Evolutionary conservation across 305 asterid species (phyloP).

Genomic region (Plantago lanceolata): DNA sequence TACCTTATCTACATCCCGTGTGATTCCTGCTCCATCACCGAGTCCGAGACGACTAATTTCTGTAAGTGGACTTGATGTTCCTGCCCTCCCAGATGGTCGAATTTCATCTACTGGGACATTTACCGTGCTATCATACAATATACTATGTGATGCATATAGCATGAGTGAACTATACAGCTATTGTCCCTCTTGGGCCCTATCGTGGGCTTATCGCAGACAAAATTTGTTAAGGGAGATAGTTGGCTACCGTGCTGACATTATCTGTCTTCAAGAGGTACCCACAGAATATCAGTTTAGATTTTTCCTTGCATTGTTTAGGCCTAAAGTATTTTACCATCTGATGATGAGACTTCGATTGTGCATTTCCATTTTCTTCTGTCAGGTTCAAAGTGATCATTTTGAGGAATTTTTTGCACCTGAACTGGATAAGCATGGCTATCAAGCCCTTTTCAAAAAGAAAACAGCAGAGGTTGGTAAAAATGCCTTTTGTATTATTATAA

Average conservation of each 20-base stretch:
- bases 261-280: slow-evolving; percentile 97
- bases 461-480: slow-evolving; percentile 73
- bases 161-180: slow-evolving; percentile 66
- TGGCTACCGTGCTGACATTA: slow-evolving; percentile 84
- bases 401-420: slow-evolving; percentile 91
- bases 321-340: slow-evolving; percentile 1
- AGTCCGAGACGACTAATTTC: slow-evolving; percentile 68
- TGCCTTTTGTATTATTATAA: slow-evolving; percentile 13
- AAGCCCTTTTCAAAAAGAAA: slow-evolving; percentile 72
- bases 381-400: slow-evolving; percentile 93
- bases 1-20: slow-evolving; percentile 74
- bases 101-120: slow-evolving; percentile 63
- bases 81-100: slow-evolving; percentile 62
- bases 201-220: slow-evolving; percentile 96
- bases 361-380: slow-evolving; percentile 22
- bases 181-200: slow-evolving; percentile 98
- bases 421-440: slow-evolving; percentile 95
- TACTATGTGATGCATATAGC: slow-evolving; percentile 69
- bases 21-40: slow-evolving; percentile 98
- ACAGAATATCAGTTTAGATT: slow-evolving; percentile 1
- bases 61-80: slow-evolving; percentile 56
- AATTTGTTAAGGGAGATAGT: slow-evolving; percentile 84
- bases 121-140: slow-evolving; percentile 92
- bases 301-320: neutral
- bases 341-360: slow-evolving; percentile 3